A percentile compares a stretch with the other conserved stretches of the same genome.
Evolutionary conservation across 31 red algal species (phyloP).

Genomic region (Endocladia muricata): DNA sequence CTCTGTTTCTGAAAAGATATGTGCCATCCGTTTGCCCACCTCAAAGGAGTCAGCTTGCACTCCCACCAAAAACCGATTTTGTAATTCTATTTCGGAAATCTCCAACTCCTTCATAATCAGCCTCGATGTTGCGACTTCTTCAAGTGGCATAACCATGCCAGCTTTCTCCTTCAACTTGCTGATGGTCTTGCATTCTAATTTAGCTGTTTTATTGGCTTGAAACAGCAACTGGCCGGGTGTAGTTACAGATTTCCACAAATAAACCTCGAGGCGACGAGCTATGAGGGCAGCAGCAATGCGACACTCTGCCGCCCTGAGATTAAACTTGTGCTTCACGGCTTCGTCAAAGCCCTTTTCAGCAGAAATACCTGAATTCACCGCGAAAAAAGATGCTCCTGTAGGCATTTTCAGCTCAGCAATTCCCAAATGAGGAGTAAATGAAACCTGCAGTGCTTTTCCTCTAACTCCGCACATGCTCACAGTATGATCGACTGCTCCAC

Average conservation of each 20-base stretch:
- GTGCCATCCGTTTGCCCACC: constrained; percentile 56
- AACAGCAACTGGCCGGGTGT: constrained; percentile 69
- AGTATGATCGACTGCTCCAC: constrained; percentile 64
- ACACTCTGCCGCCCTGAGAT: constrained; percentile 59
- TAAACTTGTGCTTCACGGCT: constrained; percentile 29
- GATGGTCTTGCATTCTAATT: constrained; percentile 3
- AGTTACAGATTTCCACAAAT: constrained; percentile 42
- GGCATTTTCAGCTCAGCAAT: constrained; percentile 13
- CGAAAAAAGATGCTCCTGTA: constrained; percentile 21
- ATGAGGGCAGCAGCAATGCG: constrained; percentile 54
- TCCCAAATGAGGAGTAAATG: constrained; percentile 35
- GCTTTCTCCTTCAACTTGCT: constrained; percentile 14
- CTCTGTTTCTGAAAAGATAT: constrained; percentile 62
- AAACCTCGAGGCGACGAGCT: constrained; percentile 44
- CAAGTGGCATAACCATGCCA: constrained; percentile 5
- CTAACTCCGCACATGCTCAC: constrained; percentile 51
- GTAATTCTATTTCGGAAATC: constrained; percentile 33
- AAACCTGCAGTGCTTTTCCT: constrained; percentile 21
- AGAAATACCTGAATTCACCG: constrained; percentile 21
- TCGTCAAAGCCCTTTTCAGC: constrained; percentile 57
- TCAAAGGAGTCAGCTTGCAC: constrained; percentile 20
- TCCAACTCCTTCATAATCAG: constrained; percentile 25
- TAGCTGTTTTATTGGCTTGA: constrained; percentile 32
- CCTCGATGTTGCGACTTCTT: constrained; percentile 24
- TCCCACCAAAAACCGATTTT: constrained; percentile 56